Evolutionary conservation across 2,329 filamentous ascomycete species (phyloP).

Genomic region (Pseudopithomyces chartarum): DNA sequence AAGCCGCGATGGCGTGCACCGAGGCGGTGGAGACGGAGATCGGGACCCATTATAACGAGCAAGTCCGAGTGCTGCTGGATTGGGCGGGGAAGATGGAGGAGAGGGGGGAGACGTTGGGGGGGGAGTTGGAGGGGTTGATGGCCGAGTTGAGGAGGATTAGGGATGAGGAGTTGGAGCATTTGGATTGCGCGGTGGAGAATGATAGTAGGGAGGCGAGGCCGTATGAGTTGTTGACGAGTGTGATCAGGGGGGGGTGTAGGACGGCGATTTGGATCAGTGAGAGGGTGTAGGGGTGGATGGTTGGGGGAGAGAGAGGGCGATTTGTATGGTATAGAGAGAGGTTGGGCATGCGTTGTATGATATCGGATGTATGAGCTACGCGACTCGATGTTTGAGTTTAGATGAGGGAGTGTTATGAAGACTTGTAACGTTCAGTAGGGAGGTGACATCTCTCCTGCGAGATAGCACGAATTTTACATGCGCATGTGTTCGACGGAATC

Average conservation of each 20-base stretch:
- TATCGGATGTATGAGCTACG: background rate
- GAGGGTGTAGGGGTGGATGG: slow-evolving; percentile 57
- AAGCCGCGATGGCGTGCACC: slow-evolving; percentile 98
- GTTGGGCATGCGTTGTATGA: background rate
- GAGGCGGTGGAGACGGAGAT: slow-evolving; percentile 99
- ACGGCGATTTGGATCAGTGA: slow-evolving; percentile 93
- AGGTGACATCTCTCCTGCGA: too few species aligned
- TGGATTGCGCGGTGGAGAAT: slow-evolving; percentile 93
- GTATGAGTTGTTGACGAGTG: slow-evolving; percentile 84
- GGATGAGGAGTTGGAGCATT: slow-evolving; percentile 95
- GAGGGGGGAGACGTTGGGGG: slow-evolving; percentile 78
- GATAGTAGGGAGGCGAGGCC: slow-evolving; percentile 89
- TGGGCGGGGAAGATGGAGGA: slow-evolving; percentile 79
- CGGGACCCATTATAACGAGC: slow-evolving; percentile 91
- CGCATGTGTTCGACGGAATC: too few species aligned
- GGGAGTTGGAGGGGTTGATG: slow-evolving; percentile 76
- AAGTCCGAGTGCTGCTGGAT: slow-evolving; percentile 79
- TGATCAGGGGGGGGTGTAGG: slow-evolving; percentile 88
- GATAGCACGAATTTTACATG: too few species aligned
- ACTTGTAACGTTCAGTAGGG: too few species aligned
- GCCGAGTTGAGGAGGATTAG: slow-evolving; percentile 78
- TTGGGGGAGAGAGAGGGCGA: too few species aligned
- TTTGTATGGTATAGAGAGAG: background rate
- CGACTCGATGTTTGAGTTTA: background rate
- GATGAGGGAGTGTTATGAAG: background rate